Evolutionary conservation across 768 basidiomycete genomes (phyloP).

Genomic region (Leccinellum luteum): DNA sequence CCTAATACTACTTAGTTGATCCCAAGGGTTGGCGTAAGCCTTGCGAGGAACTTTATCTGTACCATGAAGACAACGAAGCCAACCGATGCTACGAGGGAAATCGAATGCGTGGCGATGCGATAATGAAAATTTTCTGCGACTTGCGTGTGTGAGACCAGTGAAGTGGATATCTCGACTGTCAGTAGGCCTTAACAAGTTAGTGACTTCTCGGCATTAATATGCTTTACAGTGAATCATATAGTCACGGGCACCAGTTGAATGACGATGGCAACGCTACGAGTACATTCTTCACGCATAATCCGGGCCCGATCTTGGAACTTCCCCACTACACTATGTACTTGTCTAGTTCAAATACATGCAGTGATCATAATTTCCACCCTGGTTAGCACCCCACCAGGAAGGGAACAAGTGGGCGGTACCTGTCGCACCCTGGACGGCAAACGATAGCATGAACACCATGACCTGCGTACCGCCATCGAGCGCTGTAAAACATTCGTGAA

Average conservation of each 20-base stretch:
- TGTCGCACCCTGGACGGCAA: slow-evolving; percentile 49
- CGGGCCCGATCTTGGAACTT: neutral
- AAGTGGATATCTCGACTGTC: too few species aligned
- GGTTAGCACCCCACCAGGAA: slow-evolving; percentile 61
- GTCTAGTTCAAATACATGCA: slow-evolving; percentile 15
- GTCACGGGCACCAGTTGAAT: neutral
- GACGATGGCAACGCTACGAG: neutral
- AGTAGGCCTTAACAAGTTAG: too few species aligned
- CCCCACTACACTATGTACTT: neutral
- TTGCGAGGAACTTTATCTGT: too few species aligned
- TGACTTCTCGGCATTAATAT: neutral
- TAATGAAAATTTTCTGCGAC: too few species aligned
- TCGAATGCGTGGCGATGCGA: too few species aligned
- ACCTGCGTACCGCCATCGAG: slow-evolving; percentile 45
- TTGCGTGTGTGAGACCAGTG: too few species aligned
- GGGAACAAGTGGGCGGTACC: slow-evolving; percentile 50
- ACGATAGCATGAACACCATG: slow-evolving; percentile 53
- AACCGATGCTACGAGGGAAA: too few species aligned
- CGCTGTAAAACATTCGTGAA: slow-evolving; percentile 11
- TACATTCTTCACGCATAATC: too few species aligned
- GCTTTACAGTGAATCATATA: neutral
- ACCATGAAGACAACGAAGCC: too few species aligned
- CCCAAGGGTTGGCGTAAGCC: too few species aligned
- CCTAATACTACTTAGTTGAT: too few species aligned
- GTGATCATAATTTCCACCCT: slow-evolving; percentile 39